Base-by-base conservation (phyloP, 192 early-diverging fungal genomes). In the Coemansia umbellata region DNA sequence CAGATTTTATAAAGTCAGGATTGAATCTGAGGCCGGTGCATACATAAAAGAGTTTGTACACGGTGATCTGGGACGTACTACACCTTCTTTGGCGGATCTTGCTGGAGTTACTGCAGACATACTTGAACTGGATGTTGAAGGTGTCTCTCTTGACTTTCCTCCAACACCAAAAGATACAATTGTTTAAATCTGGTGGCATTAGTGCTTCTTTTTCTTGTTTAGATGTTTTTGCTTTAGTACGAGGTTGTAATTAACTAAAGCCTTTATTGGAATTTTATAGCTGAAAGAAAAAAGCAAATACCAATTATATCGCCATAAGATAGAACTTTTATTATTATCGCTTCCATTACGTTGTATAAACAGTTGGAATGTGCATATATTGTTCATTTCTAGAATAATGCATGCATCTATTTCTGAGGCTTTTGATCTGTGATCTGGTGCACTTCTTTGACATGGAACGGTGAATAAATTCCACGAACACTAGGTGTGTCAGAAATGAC, bases 11-110 rank as follows among this genome's bases (percentile, higher is more conserved):
- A 75, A 77, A 1, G 69, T 91, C 0, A 74, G 84, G 39, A 54
- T 97, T 55, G 78, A 82, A 37, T 94, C 94, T 0, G 84, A 85
- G 55, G 93, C 94, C 10, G 94, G 94, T 10, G 89, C 93, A 1
- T 80, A 79, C 32, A 85, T 97, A 50, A 97, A 97, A 55, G 94
- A 97, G 77, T 97, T 95, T 85, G 81, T 94, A 2, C 92, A 94
- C 54, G 89, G 92, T n/a, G 94, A 97, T 75, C 58, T 85, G 14
- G 93, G 93, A 4, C 81, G 93, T 19, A 94, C 92, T 1, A 60
- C 58, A 21, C 94, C 94, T 11, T 87, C 81, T 19, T 49, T 88
- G 22, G 68, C 66, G n/a, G 55, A 55, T 22, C 51, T 97, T 53
- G 80, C 80, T 2, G 77, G 90, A 30, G 50, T 80, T 22, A 81